Conservation (phyloP, 2,329 filamentous ascomycete genomes). For the Alternaria triticina region DNA sequence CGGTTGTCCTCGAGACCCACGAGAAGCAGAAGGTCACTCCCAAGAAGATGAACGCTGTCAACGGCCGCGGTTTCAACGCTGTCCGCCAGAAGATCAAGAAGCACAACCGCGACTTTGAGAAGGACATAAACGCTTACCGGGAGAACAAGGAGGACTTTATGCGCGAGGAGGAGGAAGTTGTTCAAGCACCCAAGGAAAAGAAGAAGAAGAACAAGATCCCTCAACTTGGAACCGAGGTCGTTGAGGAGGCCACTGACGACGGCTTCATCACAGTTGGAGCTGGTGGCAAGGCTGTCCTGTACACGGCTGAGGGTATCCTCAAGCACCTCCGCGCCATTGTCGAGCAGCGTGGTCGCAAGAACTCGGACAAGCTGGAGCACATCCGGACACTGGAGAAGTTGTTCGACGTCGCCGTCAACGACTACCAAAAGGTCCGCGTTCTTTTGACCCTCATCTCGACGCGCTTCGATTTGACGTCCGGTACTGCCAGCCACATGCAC, state of each 20-base stretch:
- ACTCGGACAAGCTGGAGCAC: conserved; percentile 93
- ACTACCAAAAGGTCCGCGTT: conserved; percentile 93
- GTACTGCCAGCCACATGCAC: conserved; percentile 82
- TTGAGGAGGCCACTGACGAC: conserved; percentile 71
- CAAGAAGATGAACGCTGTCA: conserved; percentile 99
- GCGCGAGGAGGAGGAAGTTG: conserved; percentile 82
- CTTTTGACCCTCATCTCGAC: conserved; percentile 91
- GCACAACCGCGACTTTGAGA: conserved; percentile 93
- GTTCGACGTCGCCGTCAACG: conserved; percentile 82
- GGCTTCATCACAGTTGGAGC: conserved; percentile 89
- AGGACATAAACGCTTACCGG: conserved; percentile 85
- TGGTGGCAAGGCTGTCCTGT: conserved; percentile 86
- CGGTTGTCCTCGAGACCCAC: conserved; percentile 90
- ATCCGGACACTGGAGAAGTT: conserved; percentile 98
- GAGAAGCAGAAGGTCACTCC: conserved; percentile 94
- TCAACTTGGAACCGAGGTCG: conserved; percentile 58
- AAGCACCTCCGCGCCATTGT: conserved; percentile 94
- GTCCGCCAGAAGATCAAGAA: conserved; percentile 99
- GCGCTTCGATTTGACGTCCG: conserved; percentile 88
- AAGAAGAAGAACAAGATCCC: conserved; percentile 57
- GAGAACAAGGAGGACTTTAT: conserved; percentile 86
- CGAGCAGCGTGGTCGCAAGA: conserved; percentile 98
- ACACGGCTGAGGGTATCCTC: conserved; percentile 96
- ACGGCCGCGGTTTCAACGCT: conserved; percentile 90
- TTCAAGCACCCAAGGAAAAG: conserved; percentile 59